A percentile compares a stretch with the other conserved stretches of the same genome.
Evolutionary conservation across 768 basidiomycete genomes (phyloP).

Genomic region (Lentinula edodes): DNA sequence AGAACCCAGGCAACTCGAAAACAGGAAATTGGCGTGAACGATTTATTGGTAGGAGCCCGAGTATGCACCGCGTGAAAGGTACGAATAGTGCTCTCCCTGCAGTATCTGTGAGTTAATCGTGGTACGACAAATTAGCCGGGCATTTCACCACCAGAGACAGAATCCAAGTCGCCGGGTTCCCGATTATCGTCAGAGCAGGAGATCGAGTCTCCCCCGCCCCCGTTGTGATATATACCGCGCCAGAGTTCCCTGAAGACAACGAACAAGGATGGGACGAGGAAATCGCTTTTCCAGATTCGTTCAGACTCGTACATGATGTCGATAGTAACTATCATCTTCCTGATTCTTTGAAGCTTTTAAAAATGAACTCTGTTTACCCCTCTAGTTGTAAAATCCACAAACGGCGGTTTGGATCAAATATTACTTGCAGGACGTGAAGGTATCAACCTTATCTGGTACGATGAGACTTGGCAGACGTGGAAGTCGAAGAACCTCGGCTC

Average conservation of each 20-base stretch:
- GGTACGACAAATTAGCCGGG: neutral
- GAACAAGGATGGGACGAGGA: neutral
- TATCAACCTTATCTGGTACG: neutral
- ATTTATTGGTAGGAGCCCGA: neutral
- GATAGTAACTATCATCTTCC: neutral
- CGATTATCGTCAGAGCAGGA: neutral
- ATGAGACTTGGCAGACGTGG: neutral
- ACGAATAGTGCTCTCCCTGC: neutral
- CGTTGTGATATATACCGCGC: neutral
- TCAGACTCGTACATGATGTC: neutral
- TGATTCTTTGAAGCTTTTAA: neutral
- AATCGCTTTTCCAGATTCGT: neutral
- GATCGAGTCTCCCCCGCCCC: neutral
- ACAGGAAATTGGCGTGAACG: neutral
- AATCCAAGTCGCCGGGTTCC: neutral
- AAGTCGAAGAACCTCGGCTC: neutral
- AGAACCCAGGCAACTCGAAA: neutral
- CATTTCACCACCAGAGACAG: neutral
- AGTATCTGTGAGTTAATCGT: neutral
- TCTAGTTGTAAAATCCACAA: neutral
- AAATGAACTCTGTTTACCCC: neutral
- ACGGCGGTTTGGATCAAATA: neutral
- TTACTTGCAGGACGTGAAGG: neutral
- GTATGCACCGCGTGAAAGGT: conserved; percentile 1
- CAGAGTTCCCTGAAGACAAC: neutral